Percentiles rank a stretch among this genome's conserved stretches.
Evolutionary conservation across 768 basidiomycete genomes (phyloP).

Genomic region (Russula earlei): DNA sequence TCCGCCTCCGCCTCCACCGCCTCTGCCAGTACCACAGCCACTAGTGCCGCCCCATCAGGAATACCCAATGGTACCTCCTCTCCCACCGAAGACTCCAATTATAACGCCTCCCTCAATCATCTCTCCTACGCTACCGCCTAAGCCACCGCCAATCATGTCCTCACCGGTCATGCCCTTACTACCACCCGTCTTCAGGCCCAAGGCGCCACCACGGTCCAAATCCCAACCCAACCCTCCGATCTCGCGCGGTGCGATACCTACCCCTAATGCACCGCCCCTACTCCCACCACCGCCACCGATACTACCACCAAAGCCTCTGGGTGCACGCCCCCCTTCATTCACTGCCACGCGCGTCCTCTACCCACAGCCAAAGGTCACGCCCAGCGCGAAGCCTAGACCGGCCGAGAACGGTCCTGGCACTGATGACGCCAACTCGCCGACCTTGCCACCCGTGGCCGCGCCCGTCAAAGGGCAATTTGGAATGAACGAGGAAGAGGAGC

Average conservation of each 20-base stretch:
- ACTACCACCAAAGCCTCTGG: background rate
- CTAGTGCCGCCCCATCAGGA: background rate
- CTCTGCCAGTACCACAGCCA: background rate
- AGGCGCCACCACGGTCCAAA: background rate
- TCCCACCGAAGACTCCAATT: slow-evolving; percentile 9
- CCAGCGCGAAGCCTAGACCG: background rate
- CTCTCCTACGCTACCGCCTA: slow-evolving; percentile 4
- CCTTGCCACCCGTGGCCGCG: slow-evolving; percentile 10
- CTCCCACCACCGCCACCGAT: background rate
- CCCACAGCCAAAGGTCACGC: background rate
- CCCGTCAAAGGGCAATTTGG: background rate
- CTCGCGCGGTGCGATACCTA: background rate
- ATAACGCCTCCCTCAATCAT: background rate
- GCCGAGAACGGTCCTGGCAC: background rate
- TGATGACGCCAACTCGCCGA: background rate
- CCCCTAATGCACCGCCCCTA: background rate
- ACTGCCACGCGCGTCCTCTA: background rate
- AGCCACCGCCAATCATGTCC: background rate
- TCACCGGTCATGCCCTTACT: background rate
- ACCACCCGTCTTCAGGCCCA: background rate
- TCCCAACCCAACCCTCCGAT: slow-evolving; percentile 1
- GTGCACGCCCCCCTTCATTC: background rate
- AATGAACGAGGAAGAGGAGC: slow-evolving; percentile 49
- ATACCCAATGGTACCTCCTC: slow-evolving; percentile 1
- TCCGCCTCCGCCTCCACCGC: background rate